Percentiles rank a stretch among this genome's conserved stretches.
phyloP scores from a whole-genome alignment of 2,329 filamentous ascomycete species.

The Boeremia exigua region DNA sequence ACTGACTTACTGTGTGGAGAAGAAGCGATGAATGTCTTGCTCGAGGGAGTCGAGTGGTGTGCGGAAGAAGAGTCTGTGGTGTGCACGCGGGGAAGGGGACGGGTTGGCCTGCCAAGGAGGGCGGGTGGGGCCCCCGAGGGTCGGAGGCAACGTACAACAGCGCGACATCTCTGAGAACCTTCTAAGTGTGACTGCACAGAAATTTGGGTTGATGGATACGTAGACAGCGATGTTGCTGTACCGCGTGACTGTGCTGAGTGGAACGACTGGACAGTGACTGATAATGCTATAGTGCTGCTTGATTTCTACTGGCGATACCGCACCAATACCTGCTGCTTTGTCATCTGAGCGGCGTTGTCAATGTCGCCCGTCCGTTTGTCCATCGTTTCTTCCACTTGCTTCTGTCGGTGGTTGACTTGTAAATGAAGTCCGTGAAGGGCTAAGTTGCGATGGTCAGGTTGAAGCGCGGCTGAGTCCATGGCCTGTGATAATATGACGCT shows the following conservation, averaged over 20 bases:
- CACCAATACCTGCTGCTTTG: background rate
- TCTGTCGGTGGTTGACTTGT: background rate
- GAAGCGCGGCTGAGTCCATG: conserved; percentile 17
- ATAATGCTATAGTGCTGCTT: background rate
- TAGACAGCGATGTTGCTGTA: background rate
- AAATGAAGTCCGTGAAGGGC: conserved; percentile 17
- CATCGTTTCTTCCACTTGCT: conserved; percentile 5
- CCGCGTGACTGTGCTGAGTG: background rate
- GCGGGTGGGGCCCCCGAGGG: background rate
- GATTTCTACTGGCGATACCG: background rate
- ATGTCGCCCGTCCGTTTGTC: conserved; percentile 7
- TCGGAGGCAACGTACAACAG: background rate
- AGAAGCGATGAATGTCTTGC: background rate
- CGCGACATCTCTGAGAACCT: too few relatives aligned
- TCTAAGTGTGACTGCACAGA: too few relatives aligned
- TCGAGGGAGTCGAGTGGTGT: background rate
- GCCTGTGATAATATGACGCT: conserved; percentile 2
- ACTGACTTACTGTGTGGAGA: background rate
- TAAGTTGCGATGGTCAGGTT: conserved; percentile 10
- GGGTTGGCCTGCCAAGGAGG: background rate
- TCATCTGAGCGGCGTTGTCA: background rate
- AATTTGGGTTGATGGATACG: background rate
- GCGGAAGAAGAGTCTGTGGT: background rate
- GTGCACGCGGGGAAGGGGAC: background rate
- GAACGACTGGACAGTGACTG: background rate